Evolutionary conservation across 2,329 filamentous ascomycete species (phyloP), one percentile per base, ranked within the genome.

Genomic region (Epichloe coenophiala): DNA sequence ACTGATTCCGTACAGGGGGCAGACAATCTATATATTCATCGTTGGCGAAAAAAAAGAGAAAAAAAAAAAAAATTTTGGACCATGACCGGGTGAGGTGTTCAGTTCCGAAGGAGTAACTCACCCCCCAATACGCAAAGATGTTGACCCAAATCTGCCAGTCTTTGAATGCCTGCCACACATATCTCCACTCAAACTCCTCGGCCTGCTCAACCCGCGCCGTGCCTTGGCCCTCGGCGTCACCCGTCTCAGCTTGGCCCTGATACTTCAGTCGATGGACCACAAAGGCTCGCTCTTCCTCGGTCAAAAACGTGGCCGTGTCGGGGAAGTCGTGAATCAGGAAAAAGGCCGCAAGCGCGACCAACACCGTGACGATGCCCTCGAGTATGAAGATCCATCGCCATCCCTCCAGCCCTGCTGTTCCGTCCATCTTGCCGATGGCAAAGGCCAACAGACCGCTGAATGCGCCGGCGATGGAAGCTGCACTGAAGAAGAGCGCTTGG

Each of bases 251-350:
- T n/a, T n/a, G n/a, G 37, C 67, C 68, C 71, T 94, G 87, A 17
- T 76, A 76, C 53, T 81, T 82, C 21, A 95, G 70, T 0, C 88
- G 77, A 15, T 78, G 76, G 2, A 88, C 69, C 0, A 93, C 84
- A 45, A 88, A 81, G 1, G 74, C 76, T 3, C 84, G 77, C 58
- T 95, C 87, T 36, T 80, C 76, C 8, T 80, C 76, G 0, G 79
- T 81, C 21, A 95, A 73, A 61, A 94, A 95, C 0, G 58, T 76
- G 0, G 88, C 86, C 23, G 85, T 80, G 55, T 88, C 86, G 0
- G 89, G 89, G 57, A 88, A 94, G 59, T 95, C 88, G 57, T 86
- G 76, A 1, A 94, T 78, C 55, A 82, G 71, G 71, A 80, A 90
- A 66, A 84, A 89, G 1, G 80, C 80, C 1, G 72, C 58, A 4